These are phyloP conservation scores for Ganoderma boninense DNA, from an alignment of 1,284 basidiomycete species.

Conservation along the genomic window DNA sequence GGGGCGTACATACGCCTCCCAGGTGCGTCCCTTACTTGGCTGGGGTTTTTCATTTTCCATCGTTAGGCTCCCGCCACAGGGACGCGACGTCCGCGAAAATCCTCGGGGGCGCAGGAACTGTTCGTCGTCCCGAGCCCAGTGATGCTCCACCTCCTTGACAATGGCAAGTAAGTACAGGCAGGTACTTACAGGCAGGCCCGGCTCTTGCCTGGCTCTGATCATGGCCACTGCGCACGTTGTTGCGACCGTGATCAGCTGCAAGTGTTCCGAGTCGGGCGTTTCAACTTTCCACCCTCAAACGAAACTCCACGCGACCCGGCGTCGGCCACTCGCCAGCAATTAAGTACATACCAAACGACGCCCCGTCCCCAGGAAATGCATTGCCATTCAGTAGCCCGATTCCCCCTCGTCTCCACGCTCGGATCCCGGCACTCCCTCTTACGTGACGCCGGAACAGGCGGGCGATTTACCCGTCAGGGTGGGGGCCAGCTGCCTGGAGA, in stretches of 20 bases:
- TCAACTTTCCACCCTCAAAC: neutral
- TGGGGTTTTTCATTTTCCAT: neutral
- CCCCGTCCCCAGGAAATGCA: neutral
- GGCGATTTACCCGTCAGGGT: neutral
- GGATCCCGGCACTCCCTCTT: neutral
- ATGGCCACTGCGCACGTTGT: neutral
- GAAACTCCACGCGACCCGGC: neutral
- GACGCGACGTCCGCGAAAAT: neutral
- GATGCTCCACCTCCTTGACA: neutral
- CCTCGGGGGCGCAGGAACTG: neutral
- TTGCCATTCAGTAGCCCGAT: neutral
- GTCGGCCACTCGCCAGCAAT: too few species aligned
- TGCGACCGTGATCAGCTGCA: neutral
- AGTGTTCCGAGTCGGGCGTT: too few species aligned
- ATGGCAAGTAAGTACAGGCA: too few species aligned
- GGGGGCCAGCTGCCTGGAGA: neutral
- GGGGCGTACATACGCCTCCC: neutral
- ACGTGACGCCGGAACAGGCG: neutral
- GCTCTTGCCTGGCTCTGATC: neutral
- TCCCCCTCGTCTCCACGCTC: neutral
- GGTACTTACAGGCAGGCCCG: neutral
- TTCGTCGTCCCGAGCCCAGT: neutral
- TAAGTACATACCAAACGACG: too few species aligned
- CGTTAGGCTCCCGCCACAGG: neutral
- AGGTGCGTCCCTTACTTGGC: neutral